Conservation (phyloP, 2,329 filamentous ascomycete species). For the Scedosporium dehoogii region DNA sequence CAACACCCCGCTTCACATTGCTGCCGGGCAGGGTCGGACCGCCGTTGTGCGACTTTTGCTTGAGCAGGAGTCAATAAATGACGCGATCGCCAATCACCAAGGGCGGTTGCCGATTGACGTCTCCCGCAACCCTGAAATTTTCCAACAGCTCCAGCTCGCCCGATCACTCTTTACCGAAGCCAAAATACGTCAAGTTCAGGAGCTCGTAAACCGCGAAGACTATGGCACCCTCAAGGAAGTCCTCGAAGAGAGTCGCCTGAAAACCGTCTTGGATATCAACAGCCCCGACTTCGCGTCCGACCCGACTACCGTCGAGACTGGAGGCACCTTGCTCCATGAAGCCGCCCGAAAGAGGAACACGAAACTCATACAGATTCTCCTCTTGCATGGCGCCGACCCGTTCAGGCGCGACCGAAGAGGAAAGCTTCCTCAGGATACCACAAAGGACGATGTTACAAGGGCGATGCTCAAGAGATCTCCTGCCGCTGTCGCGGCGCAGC, state of each 20-base stretch:
- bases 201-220: constrained; percentile 60
- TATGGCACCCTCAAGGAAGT: constrained; percentile 72
- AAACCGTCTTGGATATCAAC: constrained; percentile 86
- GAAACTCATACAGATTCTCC: constrained; percentile 76
- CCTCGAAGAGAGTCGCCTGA: constrained; percentile 74
- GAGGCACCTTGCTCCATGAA: constrained; percentile 90
- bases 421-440: constrained; percentile 91
- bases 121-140: constrained; percentile 86
- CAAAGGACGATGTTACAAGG: constrained; percentile 83
- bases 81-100: constrained; percentile 74
- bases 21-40: constrained; percentile 69
- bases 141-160: constrained; percentile 85
- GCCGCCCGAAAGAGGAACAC: constrained; percentile 81
- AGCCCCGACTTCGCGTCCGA: constrained; percentile 82
- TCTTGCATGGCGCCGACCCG: constrained; percentile 91
- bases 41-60: constrained; percentile 76
- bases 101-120: constrained; percentile 82
- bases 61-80: constrained; percentile 75
- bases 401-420: constrained; percentile 92
- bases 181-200: constrained; percentile 76
- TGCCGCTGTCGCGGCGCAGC: constrained; percentile 85
- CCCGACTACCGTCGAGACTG: constrained; percentile 62
- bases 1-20: constrained; percentile 86
- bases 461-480: constrained; percentile 90
- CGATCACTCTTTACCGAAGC: constrained; percentile 82